phyloP scores from a whole-genome alignment of 2,329 filamentous ascomycete genomes.

The Calonectria montana region DNA sequence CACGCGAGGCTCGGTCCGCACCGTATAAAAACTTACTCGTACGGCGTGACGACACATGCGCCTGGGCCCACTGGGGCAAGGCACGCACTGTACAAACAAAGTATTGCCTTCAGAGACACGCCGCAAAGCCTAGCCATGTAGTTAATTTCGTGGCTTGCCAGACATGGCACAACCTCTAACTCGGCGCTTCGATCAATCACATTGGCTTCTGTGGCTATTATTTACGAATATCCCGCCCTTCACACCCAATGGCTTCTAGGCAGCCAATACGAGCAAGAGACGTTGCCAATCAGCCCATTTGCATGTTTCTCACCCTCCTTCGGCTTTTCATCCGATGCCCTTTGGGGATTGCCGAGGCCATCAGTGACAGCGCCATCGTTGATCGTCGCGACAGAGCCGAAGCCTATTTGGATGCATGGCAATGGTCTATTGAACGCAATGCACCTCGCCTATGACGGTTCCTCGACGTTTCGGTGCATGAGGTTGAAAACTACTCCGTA shows the following conservation, averaged over 20 bases:
- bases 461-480: neutral
- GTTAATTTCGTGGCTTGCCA: neutral
- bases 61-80: neutral
- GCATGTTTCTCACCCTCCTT: constrained; percentile 20
- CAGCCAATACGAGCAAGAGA: neutral
- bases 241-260: constrained; percentile 15
- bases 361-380: neutral
- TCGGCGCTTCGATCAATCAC: neutral
- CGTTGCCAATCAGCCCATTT: constrained; percentile 20
- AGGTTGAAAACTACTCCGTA: neutral
- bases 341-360: constrained; percentile 16
- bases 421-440: constrained; percentile 1
- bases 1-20: constrained; percentile 22
- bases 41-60: neutral
- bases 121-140: neutral
- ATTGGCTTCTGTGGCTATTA: neutral
- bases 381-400: neutral
- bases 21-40: neutral
- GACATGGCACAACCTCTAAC: neutral
- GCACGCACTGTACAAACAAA: constrained; percentile 8
- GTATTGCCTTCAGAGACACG: neutral
- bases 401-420: constrained; percentile 6
- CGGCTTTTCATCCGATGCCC: constrained; percentile 18
- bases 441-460: neutral
- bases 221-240: constrained; percentile 10